Evolutionary conservation across 257 asterid genomes (phyloP), one percentile per base, ranked within the genome.

Genomic region (Ocimum tenuiflorum): DNA sequence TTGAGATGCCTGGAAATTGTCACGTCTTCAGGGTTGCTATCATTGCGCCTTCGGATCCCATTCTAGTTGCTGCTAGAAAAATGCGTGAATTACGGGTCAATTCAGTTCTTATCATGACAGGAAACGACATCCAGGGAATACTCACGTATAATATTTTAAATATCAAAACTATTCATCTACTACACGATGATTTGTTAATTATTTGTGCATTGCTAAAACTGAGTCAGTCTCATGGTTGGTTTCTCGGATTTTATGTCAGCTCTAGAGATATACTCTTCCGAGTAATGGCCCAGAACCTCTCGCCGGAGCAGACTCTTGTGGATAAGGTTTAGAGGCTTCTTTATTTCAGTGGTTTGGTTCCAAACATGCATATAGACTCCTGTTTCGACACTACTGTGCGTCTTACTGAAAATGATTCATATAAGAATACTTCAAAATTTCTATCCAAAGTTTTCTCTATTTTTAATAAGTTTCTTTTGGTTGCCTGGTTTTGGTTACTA

Each of bases 231-330:
- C 59, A 75, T 52, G 49, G 57, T 71, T 69, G 33, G 43, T 31
- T 68, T 68, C 56, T 51, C 74, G 78, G 79, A 70, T 63, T 74
- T 45, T 67, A 17, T 67, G 69, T 74, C 83, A 91, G 98, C 64
- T 89, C 98, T 45, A 87, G 80, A 73, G 96, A 91, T 78, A 79
- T 91, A 65, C 95, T 91, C 45, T 84, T 87, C 92, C 91, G 96
- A 12, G 89, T 91, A 64, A 89, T 91, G 81, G 90, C 98, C 22
- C 90, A 76, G 76, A 89, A 89, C 77, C 87, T 89, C 68, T 81
- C 98, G 36, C 96, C 96, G 36, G 94, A 87, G 78, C 77, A 83
- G 86, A 91, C 96, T 66, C 79, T 74, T 56, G 92, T 87, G 71
- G 96, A 91, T 76, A 91, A 91, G 98, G 98, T 91, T 64, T 46